These are phyloP conservation scores for Penicillium sp. DNA, from an alignment of 2,329 filamentous ascomycete species.

Conservation along the genomic window DNA sequence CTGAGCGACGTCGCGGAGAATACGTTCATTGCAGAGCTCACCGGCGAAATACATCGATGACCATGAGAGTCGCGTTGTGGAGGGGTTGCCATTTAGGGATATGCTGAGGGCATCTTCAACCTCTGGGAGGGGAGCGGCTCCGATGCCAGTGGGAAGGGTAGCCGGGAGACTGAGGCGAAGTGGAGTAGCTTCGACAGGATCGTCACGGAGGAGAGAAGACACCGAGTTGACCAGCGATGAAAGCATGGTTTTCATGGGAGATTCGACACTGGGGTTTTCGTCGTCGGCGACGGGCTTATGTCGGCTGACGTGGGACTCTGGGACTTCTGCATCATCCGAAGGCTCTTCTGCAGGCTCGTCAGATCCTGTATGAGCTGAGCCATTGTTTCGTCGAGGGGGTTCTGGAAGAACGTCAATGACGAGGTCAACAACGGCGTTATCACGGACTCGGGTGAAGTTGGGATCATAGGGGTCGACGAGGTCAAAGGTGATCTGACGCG, in stretches of 20 bases:
- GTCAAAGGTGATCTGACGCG: slow-evolving; percentile 72
- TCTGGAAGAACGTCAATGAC: slow-evolving; percentile 59
- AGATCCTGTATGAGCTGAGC: slow-evolving; percentile 30
- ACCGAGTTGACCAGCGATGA: slow-evolving; percentile 53
- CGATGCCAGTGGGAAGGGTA: slow-evolving; percentile 51
- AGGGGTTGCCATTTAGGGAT: slow-evolving; percentile 36
- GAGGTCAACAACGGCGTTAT: slow-evolving; percentile 71
- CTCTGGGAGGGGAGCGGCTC: slow-evolving; percentile 69
- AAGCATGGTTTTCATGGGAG: slow-evolving; percentile 41
- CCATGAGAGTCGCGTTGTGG: slow-evolving; percentile 62
- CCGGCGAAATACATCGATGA: slow-evolving; percentile 69
- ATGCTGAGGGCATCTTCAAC: slow-evolving; percentile 54
- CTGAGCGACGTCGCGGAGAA: slow-evolving; percentile 54
- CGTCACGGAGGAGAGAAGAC: slow-evolving; percentile 51
- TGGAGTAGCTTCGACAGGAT: slow-evolving; percentile 30
- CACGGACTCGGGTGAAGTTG: slow-evolving; percentile 76
- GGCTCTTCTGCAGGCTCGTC: slow-evolving; percentile 23
- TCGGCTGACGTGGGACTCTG: slow-evolving; percentile 15
- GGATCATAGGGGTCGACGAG: slow-evolving; percentile 68
- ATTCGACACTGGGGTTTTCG: slow-evolving; percentile 29
- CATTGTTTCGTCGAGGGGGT: slow-evolving; percentile 32
- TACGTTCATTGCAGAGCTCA: slow-evolving; percentile 61
- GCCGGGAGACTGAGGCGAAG: slow-evolving; percentile 48
- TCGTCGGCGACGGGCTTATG: slow-evolving; percentile 25
- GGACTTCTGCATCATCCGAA: slow-evolving; percentile 17